Evolutionary conservation across 768 basidiomycete species (phyloP).

Genomic region (Xerocomellus dryophilus): DNA sequence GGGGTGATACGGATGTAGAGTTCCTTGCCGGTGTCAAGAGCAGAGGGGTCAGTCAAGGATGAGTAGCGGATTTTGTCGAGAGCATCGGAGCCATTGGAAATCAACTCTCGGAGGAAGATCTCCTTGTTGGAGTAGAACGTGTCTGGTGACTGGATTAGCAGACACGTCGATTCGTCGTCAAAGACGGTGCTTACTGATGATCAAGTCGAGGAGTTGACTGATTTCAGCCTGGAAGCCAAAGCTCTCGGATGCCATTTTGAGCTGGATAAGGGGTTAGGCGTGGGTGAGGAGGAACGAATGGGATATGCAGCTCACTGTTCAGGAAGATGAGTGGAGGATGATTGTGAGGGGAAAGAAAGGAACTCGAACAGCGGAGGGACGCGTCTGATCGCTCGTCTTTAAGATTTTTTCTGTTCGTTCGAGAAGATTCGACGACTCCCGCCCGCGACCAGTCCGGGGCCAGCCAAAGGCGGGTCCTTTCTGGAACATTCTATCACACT

Average conservation of each 20-base stretch:
- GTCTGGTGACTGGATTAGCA: constrained; percentile 47
- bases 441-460: constrained; percentile 12
- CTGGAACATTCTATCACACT: constrained; percentile 35
- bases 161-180: not conserved
- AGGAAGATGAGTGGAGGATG: constrained; percentile 6
- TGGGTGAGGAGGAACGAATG: not conserved
- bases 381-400: constrained; percentile 30
- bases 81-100: constrained; percentile 97
- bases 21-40: constrained; percentile 87
- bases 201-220: constrained; percentile 95
- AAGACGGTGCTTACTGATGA: constrained; percentile 74
- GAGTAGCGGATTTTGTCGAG: constrained; percentile 99
- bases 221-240: constrained; percentile 99
- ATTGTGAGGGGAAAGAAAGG: constrained; percentile 13
- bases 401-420: constrained; percentile 35
- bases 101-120: constrained; percentile 98
- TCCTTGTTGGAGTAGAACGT: constrained; percentile 99
- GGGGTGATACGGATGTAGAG: constrained; percentile 92
- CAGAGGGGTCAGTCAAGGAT: constrained; percentile 89
- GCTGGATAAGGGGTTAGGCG: constrained; percentile 19
- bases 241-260: constrained; percentile 72
- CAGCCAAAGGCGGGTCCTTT: constrained; percentile 22
- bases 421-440: constrained; percentile 42
- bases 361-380: constrained; percentile 8
- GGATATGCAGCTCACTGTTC: constrained; percentile 14